Conservation (phyloP, 2,329 filamentous ascomycete species). For the Sporothrix phasma region DNA sequence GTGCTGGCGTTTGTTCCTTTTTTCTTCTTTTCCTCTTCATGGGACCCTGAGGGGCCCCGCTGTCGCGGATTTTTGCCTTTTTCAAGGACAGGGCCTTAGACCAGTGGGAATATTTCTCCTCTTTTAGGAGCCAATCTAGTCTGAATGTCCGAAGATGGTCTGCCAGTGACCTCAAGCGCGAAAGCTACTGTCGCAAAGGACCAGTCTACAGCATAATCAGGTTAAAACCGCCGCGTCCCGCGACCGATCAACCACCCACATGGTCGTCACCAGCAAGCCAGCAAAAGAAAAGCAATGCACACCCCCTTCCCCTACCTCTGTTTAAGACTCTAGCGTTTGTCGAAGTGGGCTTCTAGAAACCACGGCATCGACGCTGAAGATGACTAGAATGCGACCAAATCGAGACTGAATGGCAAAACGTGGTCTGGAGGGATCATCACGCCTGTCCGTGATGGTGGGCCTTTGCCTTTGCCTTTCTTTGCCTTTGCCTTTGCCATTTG, state of each 20-base stretch:
- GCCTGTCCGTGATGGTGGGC: not conserved
- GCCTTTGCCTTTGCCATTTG: no score
- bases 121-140: not conserved
- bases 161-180: not conserved
- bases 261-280: no score
- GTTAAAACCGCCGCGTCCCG: not conserved
- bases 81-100: not conserved
- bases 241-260: not conserved
- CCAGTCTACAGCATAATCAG: not conserved
- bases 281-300: not conserved
- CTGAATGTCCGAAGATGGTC: not conserved
- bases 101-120: not conserved
- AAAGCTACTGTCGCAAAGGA: not conserved
- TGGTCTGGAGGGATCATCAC: not conserved
- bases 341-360: not conserved
- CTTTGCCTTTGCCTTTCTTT: no score
- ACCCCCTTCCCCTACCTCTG: not conserved
- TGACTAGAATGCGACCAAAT: not conserved
- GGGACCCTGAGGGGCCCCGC: not conserved
- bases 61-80: conserved; percentile 9
- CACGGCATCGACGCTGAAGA: not conserved
- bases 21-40: not conserved
- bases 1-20: not conserved
- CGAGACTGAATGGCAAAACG: not conserved
- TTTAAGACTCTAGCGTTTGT: not conserved